A percentile compares a stretch with the other conserved stretches of the same genome.
Evolutionary conservation across 805 yeast species (phyloP).

Genomic region (Nematodospora valgi): DNA sequence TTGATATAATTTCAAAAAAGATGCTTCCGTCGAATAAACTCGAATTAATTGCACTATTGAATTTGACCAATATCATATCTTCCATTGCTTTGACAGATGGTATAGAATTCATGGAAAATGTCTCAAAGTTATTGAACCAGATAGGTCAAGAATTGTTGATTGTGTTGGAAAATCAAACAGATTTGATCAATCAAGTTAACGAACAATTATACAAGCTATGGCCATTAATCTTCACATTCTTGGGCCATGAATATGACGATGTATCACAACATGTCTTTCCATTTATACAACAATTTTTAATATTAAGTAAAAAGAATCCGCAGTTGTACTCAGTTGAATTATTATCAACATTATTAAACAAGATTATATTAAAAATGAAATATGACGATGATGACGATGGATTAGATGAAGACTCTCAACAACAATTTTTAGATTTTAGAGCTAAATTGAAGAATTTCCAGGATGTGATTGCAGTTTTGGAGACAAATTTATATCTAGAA

Average conservation of each 20-base stretch:
- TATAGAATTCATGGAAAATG: slow-evolving; percentile 69
- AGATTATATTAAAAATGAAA: slow-evolving; percentile 73
- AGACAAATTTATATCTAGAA: slow-evolving; percentile 59
- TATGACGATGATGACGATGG: slow-evolving; percentile 58
- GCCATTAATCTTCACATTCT: slow-evolving; percentile 68
- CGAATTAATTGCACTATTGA: slow-evolving; percentile 64
- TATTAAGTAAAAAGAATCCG: slow-evolving; percentile 59
- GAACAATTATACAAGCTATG: slow-evolving; percentile 57
- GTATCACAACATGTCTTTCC: slow-evolving; percentile 81
- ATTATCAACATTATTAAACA: slow-evolving; percentile 60
- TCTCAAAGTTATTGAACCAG: slow-evolving; percentile 70
- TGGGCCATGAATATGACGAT: slow-evolving; percentile 85
- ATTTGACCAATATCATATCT: slow-evolving; percentile 54
- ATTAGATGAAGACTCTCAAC: slow-evolving; percentile 68
- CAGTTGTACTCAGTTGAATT: slow-evolving; percentile 41
- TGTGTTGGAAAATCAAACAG: slow-evolving; percentile 52
- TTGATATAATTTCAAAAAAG: slow-evolving; percentile 70
- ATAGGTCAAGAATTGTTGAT: slow-evolving; percentile 75
- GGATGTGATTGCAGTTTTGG: slow-evolving; percentile 65
- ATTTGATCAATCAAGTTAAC: slow-evolving; percentile 33
- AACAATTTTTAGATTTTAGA: slow-evolving; percentile 79
- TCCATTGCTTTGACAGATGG: slow-evolving; percentile 32
- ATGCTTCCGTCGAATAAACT: slow-evolving; percentile 73
- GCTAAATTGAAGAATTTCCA: slow-evolving; percentile 72
- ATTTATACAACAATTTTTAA: slow-evolving; percentile 69